phyloP scores from a whole-genome alignment of 2,329 filamentous ascomycete species.

The Parastagonospora avenae region DNA sequence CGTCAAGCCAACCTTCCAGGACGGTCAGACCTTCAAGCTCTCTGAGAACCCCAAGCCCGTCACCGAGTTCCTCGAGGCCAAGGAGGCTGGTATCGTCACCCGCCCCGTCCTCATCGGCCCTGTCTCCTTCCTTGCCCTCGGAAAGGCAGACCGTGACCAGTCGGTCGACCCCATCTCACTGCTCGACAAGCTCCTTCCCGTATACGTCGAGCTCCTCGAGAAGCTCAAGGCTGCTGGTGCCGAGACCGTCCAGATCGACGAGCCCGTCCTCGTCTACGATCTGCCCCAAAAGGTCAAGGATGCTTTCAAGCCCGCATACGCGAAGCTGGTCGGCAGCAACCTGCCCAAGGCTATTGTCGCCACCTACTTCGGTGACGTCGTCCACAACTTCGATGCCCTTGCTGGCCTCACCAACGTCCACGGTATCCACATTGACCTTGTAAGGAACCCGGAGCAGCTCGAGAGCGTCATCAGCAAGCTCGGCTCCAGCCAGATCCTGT shows the following conservation, averaged over 20 bases:
- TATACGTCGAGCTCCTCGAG: conserved; percentile 90
- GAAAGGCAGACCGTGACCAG: conserved; percentile 97
- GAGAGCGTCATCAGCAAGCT: conserved; percentile 81
- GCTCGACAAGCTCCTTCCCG: conserved; percentile 88
- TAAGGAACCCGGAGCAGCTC: conserved; percentile 98
- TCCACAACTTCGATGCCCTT: conserved; percentile 96
- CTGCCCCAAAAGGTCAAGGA: conserved; percentile 87
- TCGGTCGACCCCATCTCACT: conserved; percentile 91
- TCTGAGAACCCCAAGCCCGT: conserved; percentile 89
- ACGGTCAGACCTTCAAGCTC: conserved; percentile 96
- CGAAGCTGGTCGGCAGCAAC: conserved; percentile 80
- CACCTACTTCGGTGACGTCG: conserved; percentile 99
- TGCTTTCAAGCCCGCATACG: conserved; percentile 97
- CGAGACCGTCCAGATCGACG: conserved; percentile 96
- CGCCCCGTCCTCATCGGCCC: conserved; percentile 94
- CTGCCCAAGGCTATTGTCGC: conserved; percentile 88
- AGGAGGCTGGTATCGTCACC: conserved; percentile 92
- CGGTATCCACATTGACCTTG: conserved; percentile 91
- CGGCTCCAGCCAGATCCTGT: conserved; percentile 87
- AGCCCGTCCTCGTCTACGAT: conserved; percentile 96
- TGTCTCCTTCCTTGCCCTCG: conserved; percentile 95
- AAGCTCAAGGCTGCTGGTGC: conserved; percentile 96
- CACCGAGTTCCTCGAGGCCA: conserved; percentile 92
- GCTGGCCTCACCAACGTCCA: conserved; percentile 74
- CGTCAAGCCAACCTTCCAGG: conserved; percentile 97